Evolutionary conservation across 2,329 filamentous ascomycete species (phyloP).

Genomic region (Nothopassalora personata): DNA sequence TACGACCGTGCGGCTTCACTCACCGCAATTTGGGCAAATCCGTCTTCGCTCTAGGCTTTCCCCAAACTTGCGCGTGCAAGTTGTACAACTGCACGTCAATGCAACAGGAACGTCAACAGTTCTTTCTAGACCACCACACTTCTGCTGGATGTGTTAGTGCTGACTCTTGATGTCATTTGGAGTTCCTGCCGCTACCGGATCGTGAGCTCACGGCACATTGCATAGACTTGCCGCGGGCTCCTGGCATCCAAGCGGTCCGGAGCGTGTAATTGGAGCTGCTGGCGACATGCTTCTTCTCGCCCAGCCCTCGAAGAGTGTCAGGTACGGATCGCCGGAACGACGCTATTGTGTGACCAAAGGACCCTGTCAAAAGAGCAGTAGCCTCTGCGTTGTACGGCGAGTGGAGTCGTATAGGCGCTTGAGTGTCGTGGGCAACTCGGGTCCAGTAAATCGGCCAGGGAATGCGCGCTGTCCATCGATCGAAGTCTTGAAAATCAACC

Average conservation of each 20-base stretch:
- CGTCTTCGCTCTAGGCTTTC: constrained; percentile 8
- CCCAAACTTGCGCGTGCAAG: constrained; percentile 14
- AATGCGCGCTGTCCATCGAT: constrained; percentile 4
- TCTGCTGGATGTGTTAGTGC: background rate
- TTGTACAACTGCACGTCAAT: constrained; percentile 12
- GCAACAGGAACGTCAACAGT: constrained; percentile 9
- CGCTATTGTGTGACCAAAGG: background rate
- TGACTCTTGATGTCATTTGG: background rate
- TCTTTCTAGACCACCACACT: background rate
- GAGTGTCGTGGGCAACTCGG: background rate
- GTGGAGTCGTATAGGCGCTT: constrained; percentile 3
- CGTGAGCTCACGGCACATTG: background rate
- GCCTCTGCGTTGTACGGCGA: background rate
- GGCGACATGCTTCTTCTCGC: background rate
- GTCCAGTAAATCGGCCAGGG: background rate
- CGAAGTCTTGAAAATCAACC: constrained; percentile 1
- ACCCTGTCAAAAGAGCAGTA: background rate
- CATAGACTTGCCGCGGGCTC: constrained; percentile 3
- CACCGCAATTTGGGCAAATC: constrained; percentile 18
- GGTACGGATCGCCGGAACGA: constrained; percentile 1
- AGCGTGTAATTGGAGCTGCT: background rate
- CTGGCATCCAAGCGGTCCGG: constrained; percentile 1
- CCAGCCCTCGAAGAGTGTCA: background rate
- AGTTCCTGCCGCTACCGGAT: constrained; percentile 3
- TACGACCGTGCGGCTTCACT: constrained; percentile 11